Conservation (phyloP, 108 stramenopile species). For the Tribonema minus region DNA sequence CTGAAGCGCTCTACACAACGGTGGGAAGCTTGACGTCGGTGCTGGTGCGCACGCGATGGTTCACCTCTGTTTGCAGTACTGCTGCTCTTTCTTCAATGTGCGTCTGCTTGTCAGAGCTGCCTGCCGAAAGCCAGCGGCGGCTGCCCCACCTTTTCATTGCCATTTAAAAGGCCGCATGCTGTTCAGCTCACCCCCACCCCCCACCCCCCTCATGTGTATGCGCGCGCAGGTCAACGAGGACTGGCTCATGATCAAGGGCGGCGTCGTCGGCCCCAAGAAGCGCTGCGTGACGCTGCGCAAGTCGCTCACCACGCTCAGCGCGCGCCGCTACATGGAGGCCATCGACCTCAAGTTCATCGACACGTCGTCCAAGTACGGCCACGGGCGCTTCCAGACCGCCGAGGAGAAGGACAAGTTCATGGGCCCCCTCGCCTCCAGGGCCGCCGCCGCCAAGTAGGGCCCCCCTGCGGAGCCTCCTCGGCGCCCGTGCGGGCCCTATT, state of each 20-base stretch:
- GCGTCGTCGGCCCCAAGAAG: slow-evolving; percentile 96
- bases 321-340: slow-evolving; percentile 86
- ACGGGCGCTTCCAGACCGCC: slow-evolving; percentile 99
- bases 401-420: slow-evolving; percentile 98
- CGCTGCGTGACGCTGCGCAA: slow-evolving; percentile 93
- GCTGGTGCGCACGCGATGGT: background rate
- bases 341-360: slow-evolving; percentile 99
- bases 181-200: too few species aligned
- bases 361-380: slow-evolving; percentile 97
- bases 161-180: too few species aligned
- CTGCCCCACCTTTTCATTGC: background rate
- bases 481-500: too few species aligned
- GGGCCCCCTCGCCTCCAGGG: slow-evolving; percentile 84
- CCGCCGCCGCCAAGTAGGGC: too few species aligned
- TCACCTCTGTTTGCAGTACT: too few species aligned
- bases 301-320: slow-evolving; percentile 83
- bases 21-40: background rate
- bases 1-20: background rate
- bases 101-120: background rate
- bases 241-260: slow-evolving; percentile 99
- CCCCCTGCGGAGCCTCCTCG: too few species aligned
- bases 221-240: slow-evolving; percentile 82
- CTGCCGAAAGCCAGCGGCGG: background rate
- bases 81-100: background rate
- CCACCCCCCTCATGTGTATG: slow-evolving; percentile 55